Evolutionary conservation across 2,329 filamentous ascomycete genomes (phyloP), one percentile per base, ranked within the genome.

Genomic region (Hyphodiscus sp.): DNA sequence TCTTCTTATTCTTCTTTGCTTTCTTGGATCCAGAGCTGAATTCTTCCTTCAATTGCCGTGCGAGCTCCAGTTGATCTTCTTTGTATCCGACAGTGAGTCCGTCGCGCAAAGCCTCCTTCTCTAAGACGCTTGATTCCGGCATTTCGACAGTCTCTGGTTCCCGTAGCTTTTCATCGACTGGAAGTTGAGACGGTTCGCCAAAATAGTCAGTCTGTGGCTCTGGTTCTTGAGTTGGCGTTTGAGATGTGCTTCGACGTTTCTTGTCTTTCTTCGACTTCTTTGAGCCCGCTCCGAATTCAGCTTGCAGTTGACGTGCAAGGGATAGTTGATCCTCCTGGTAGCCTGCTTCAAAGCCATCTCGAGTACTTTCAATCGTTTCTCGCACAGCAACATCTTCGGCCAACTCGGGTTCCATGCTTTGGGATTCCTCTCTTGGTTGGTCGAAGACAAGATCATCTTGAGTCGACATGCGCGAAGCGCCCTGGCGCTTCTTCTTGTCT

Each of bases 401-500:
- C 41, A 41, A 9, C 11, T 43, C 42, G 15, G 52, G 13, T 13
- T 19, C 33, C 8, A 15, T 20, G 13, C n/a, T 18, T 18, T 43
- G 30, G 7, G 43, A 15, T 18, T 50, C 47, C 2, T 51, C 49
- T 30, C 47, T 46, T 9, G 45, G 18, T 26, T 51, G 33, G 20
- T 54, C 52, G 15, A 46, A 23, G n/a, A 45, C 38, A 13, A 49
- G 42, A 41, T 61, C 54, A 46, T 61, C 58, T 50, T 55, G 53
- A 19, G 56, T 54, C 6, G 47, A 46, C 18, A 50, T 38, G 10
- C 52, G 42, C 44, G 52, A 54, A 38, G 47, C 42, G n/a, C 56
- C 44, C 53, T 50, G 50, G 10, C 56, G 57, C 50, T 65, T 64
- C 51, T 68, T 69, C 54, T 69, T 68, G 41, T 65, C 61, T 51